These are phyloP conservation scores for Batrachochytrium dendrobatidis DNA, from an alignment of 371 early-diverging fungal species.

Conservation along the genomic window DNA sequence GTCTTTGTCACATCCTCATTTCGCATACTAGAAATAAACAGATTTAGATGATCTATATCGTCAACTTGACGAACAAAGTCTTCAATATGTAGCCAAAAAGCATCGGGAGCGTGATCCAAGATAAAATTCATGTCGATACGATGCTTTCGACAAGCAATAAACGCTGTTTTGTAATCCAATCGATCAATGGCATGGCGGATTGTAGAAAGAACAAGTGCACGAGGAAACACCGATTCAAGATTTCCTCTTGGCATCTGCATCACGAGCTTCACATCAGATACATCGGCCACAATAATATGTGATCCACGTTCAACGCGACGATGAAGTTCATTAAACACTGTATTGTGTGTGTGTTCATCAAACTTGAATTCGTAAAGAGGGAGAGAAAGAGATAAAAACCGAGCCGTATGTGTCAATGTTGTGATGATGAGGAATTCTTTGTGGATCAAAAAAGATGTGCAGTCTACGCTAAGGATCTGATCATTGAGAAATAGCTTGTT, in stretches of 20 bases:
- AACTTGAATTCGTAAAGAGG: slow-evolving; percentile 1
- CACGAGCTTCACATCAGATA: slow-evolving; percentile 63
- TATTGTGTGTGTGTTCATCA: slow-evolving; percentile 3
- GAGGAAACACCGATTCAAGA: slow-evolving; percentile 89
- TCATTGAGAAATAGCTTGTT: slow-evolving; percentile 74
- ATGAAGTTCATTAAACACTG: slow-evolving; percentile 54
- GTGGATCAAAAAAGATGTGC: slow-evolving; percentile 82
- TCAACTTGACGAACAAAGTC: slow-evolving; percentile 69
- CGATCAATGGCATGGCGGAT: slow-evolving; percentile 65
- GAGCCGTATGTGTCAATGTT: slow-evolving; percentile 73
- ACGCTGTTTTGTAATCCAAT: slow-evolving; percentile 71
- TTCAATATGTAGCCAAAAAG: slow-evolving; percentile 58
- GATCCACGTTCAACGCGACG: slow-evolving; percentile 89
- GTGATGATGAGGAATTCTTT: slow-evolving; percentile 75
- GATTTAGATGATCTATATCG: slow-evolving; percentile 79
- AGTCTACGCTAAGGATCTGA: slow-evolving; percentile 59
- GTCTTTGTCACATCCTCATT: slow-evolving; percentile 62
- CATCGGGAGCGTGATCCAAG: slow-evolving; percentile 64
- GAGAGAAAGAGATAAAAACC: slow-evolving; percentile 46
- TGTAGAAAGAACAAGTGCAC: slow-evolving; percentile 78
- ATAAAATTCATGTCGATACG: slow-evolving; percentile 89
- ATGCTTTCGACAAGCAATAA: slow-evolving; percentile 78
- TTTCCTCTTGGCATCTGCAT: slow-evolving; percentile 61
- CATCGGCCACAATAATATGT: slow-evolving; percentile 69
- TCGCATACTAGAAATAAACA: slow-evolving; percentile 77